Conservation (phyloP, 2,329 filamentous ascomycete species). For the Arthroderma uncinatum region DNA sequence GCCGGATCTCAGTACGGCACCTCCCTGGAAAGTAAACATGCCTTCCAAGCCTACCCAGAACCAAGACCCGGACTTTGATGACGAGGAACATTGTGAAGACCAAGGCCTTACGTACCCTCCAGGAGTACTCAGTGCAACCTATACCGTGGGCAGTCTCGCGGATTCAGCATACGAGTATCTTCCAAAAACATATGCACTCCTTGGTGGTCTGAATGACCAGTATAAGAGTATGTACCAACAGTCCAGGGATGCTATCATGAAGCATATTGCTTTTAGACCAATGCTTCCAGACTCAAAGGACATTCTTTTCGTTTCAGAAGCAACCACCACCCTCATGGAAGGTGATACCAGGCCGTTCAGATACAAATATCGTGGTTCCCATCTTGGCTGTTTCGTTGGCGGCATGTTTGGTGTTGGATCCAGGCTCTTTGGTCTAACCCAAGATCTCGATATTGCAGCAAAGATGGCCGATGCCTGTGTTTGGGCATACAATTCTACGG, state of each 20-base stretch:
- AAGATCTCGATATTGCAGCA: conserved; percentile 40
- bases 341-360: conserved; percentile 16
- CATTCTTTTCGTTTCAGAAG: conserved; percentile 53
- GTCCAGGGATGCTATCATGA: conserved; percentile 54
- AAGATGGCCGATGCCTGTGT: conserved; percentile 46
- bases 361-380: conserved; percentile 37
- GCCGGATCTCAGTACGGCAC: background rate
- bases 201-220: conserved; percentile 54
- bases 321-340: conserved; percentile 33
- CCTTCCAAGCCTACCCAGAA: background rate
- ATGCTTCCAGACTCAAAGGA: conserved; percentile 58
- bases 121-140: conserved; percentile 17
- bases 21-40: conserved; percentile 5
- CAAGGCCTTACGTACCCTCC: conserved; percentile 31
- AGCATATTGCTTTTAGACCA: conserved; percentile 66
- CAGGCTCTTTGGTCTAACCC: conserved; percentile 40
- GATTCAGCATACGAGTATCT: conserved; percentile 50
- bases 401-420: conserved; percentile 46
- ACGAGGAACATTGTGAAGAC: conserved; percentile 25
- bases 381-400: conserved; percentile 46
- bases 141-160: conserved; percentile 44
- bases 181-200: conserved; percentile 57
- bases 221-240: conserved; percentile 63
- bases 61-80: background rate
- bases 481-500: conserved; percentile 43